Percentiles rank a stretch among this genome's conserved stretches.
These are phyloP conservation scores for Ormosia emarginata DNA, from an alignment of 306 rosid genomes.

Conservation along the genomic window DNA sequence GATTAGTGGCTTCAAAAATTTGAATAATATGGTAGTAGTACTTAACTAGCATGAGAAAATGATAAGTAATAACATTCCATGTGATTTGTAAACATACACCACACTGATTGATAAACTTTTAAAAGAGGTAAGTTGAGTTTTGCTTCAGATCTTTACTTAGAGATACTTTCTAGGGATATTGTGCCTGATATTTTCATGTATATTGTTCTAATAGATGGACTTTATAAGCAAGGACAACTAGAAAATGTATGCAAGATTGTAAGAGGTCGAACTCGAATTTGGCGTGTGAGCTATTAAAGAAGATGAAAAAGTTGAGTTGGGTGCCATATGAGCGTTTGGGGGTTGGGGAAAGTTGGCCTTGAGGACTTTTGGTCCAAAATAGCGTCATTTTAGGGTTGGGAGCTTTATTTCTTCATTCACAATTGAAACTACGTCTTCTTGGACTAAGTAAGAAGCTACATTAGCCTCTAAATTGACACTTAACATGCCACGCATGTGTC, in stretches of 20 bases:
- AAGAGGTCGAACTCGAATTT: no score
- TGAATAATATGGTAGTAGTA: constrained; percentile 65
- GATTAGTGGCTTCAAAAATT: constrained; percentile 57
- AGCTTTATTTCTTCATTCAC: no score
- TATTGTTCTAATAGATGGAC: constrained; percentile 54
- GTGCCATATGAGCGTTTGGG: no score
- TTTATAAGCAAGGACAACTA: constrained; percentile 57
- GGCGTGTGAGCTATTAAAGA: no score
- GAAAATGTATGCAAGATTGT: constrained; percentile 56
- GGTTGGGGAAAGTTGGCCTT: no score
- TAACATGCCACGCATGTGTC: no score
- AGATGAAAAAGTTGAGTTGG: no score
- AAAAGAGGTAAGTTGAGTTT: constrained; percentile 43
- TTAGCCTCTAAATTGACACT: no score
- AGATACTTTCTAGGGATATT: constrained; percentile 72
- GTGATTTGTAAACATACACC: constrained; percentile 61
- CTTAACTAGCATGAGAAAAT: constrained; percentile 56
- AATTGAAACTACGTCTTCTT: no score
- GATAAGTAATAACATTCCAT: constrained; percentile 51
- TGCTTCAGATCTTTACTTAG: constrained; percentile 65
- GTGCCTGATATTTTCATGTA: constrained; percentile 52
- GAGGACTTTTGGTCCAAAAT: no score
- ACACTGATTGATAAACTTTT: constrained; percentile 57
- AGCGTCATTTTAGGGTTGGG: no score
- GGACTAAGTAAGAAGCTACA: no score